Base-by-base conservation (phyloP, 2,329 filamentous ascomycete species). In the Knoxdaviesia capensis region DNA sequence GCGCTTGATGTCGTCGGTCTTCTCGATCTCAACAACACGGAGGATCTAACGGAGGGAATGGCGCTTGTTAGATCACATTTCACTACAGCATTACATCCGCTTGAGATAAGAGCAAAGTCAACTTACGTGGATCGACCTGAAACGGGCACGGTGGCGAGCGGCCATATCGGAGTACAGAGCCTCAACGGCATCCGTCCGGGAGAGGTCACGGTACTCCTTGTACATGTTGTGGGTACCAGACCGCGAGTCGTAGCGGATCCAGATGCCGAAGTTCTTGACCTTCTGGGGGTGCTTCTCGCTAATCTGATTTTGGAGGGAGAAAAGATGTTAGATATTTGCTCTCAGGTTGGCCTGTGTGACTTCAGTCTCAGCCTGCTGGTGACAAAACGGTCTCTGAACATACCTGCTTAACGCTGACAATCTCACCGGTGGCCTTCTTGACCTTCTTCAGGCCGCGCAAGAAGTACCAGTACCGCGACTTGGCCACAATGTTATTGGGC, bases 201-300 rank as follows among this genome's bases (percentile, higher is more conserved):
- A 88, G 77, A 96, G 83, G 77, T 96, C 90, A 64, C 90, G 84
- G 82, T 94, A 96, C 80, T 98, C 90, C 80, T 96, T 96, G 85
- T 98, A 98, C 90, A 98, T 98, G 82, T 98, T 98, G 86, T 98
- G 90, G 59, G 90, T 98, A 59, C 90, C 90, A 58, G 90, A 96
- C 68, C 90, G 88, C 50, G 92, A 98, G 73, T 98, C 88, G 74
- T 98, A 98, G 64, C 92, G 87, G 71, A 98, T 80, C 92, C 92
- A 98, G 78, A 98, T 80, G 66, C 90, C 90, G 65, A 98, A 96
- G 83, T 94, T 98, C 86, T 98, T 98, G 77, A 98, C 87, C 77
- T 94, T 94, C 62, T 87, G 74, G 59, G 90, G 90, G 68, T 85
- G 86, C 81, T 96, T 96, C 86, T 98, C 90, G 70, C 77, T 69